These are phyloP conservation scores for Trichosporon ovoides DNA, from an alignment of 1,284 basidiomycete genomes.

Conservation along the genomic window DNA sequence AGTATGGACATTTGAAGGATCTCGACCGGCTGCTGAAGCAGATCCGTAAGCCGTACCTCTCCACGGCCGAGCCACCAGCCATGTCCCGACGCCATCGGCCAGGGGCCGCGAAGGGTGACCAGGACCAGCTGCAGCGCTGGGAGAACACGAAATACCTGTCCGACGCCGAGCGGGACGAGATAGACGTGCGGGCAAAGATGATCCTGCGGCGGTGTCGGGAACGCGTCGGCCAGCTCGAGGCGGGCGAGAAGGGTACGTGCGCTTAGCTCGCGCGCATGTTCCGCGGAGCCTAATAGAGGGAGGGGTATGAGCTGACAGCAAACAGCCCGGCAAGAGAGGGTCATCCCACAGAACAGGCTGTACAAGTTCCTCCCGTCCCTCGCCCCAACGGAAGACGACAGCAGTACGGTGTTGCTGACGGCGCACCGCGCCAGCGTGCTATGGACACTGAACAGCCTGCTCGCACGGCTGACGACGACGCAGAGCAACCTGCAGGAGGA, in stretches of 20 bases:
- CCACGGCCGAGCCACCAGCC: slow-evolving; percentile 34
- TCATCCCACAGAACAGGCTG: slow-evolving; percentile 24
- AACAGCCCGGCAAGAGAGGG: slow-evolving; percentile 28
- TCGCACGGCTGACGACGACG: slow-evolving; percentile 49
- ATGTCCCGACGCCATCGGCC: slow-evolving; percentile 22
- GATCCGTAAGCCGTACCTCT: slow-evolving; percentile 47
- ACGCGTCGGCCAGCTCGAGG: slow-evolving; percentile 52
- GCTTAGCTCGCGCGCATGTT: not conserved
- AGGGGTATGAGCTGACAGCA: not conserved
- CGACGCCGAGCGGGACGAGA: slow-evolving; percentile 56
- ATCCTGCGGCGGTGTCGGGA: slow-evolving; percentile 53
- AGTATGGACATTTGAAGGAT: slow-evolving; percentile 43
- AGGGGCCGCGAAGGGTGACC: not conserved
- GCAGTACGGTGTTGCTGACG: slow-evolving; percentile 42
- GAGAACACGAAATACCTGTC: slow-evolving; percentile 50
- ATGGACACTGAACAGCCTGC: slow-evolving; percentile 51
- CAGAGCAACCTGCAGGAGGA: slow-evolving; percentile 54
- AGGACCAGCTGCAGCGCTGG: slow-evolving; percentile 33
- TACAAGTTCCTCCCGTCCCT: slow-evolving; percentile 44
- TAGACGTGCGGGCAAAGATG: slow-evolving; percentile 55
- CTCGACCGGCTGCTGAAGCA: slow-evolving; percentile 33
- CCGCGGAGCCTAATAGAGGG: not conserved
- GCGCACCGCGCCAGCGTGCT: slow-evolving; percentile 53
- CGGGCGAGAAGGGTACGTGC: slow-evolving; percentile 51
- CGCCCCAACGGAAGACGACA: slow-evolving; percentile 28